Conservation (phyloP, 2,329 filamentous ascomycete genomes). For the Aspergillus sp. region DNA sequence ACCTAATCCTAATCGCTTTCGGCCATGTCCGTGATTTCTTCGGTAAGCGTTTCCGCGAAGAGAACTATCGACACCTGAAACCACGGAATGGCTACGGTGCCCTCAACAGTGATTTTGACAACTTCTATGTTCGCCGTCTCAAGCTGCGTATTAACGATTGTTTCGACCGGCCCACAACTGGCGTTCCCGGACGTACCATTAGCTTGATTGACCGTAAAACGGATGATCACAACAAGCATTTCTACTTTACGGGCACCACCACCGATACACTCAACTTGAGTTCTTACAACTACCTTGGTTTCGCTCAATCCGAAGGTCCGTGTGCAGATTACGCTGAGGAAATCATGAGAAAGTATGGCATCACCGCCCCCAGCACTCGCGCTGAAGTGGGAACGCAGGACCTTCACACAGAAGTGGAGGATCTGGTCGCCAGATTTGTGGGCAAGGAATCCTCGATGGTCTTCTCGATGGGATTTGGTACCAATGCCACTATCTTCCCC, state of each 20-base stretch:
- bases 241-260: constrained; percentile 78
- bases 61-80: constrained; percentile 78
- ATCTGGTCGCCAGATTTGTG: constrained; percentile 80
- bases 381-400: constrained; percentile 82
- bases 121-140: constrained; percentile 88
- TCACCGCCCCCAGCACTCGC: constrained; percentile 74
- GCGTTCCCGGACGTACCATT: constrained; percentile 89
- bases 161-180: constrained; percentile 85
- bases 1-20: constrained; percentile 89
- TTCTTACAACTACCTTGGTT: constrained; percentile 98
- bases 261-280: constrained; percentile 98
- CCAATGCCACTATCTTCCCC: constrained; percentile 88
- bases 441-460: constrained; percentile 93
- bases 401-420: constrained; percentile 80
- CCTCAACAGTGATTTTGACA: constrained; percentile 96
- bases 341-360: constrained; percentile 73
- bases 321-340: constrained; percentile 92
- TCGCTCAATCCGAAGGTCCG: constrained; percentile 93
- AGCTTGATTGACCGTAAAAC: constrained; percentile 87
- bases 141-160: constrained; percentile 96
- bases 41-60: constrained; percentile 85
- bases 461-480: constrained; percentile 98
- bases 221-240: constrained; percentile 84
- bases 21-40: constrained; percentile 97
- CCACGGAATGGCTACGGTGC: constrained; percentile 85